phyloP scores from a whole-genome alignment of 2,329 filamentous ascomycete species.

The Pseudopithomyces chartarum region DNA sequence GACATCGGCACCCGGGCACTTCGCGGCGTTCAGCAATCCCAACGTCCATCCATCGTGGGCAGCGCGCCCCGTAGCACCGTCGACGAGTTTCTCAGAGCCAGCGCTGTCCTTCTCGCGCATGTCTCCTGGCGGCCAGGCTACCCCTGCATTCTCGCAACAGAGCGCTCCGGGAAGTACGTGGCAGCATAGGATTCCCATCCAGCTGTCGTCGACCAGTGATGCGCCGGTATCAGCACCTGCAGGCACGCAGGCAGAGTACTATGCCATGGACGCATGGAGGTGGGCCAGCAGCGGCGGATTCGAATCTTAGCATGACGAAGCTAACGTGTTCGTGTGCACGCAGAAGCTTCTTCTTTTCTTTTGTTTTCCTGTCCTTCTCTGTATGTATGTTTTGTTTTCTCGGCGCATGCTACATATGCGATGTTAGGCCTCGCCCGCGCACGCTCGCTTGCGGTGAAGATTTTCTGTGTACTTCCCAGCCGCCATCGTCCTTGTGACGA shows the following conservation, averaged over 20 bases:
- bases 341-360: background rate
- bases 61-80: constrained; percentile 21
- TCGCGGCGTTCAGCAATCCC: constrained; percentile 7
- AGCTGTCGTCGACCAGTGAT: background rate
- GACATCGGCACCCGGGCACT: constrained; percentile 1
- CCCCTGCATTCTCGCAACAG: constrained; percentile 4
- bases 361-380: background rate
- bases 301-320: background rate
- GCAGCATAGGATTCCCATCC: constrained; percentile 10
- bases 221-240: background rate
- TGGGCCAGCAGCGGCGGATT: background rate
- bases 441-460: background rate
- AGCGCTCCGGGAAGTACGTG: constrained; percentile 7
- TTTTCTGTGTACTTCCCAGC: background rate
- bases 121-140: background rate
- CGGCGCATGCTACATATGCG: background rate
- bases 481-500: background rate
- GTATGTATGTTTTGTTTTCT: constrained; percentile 8
- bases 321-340: too few species aligned
- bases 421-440: background rate
- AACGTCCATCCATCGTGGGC: constrained; percentile 22
- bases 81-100: constrained; percentile 15
- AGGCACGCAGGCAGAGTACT: constrained; percentile 2
- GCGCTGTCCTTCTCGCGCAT: constrained; percentile 10
- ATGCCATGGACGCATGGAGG: background rate